Base-by-base conservation (phyloP, 768 basidiomycete genomes). In the Kwoniella sp. region DNA sequence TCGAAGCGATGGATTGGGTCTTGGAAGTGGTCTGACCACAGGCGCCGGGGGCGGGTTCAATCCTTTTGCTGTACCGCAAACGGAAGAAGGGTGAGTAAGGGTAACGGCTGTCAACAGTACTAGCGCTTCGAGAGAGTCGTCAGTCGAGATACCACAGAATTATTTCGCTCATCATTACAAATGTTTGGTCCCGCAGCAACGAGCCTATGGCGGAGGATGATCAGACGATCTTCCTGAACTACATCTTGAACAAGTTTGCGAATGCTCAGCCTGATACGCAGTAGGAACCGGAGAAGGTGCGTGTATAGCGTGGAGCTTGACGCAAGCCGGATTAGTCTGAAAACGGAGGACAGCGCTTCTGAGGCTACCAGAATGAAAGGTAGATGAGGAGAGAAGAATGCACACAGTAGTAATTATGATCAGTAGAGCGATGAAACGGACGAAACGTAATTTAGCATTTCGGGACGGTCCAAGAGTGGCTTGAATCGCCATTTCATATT, bases 41-140 rank as follows among this genome's bases (percentile, higher is more conserved):
- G 59, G 47, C 12, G 48, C 48, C 17, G 30, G 30, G 13, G 59
- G 48, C 23, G 56, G 58, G 4, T 80, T 80, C 70, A 81, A 81
- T 59, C 79, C 79, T 3, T 81, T 81, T 59, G 78, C 78, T 4
- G 54, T 81, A 37, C 70, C 78, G 4, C 79, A 81, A 47, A 73
- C 71, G 37, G 72, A 73, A 41, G 70, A 72, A 26, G 69, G 70
- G 73, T 70, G 67, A 75, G 74, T 71, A 29, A 23, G 22, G 17
- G 20, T 15, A 17, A 4, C 59, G 47, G 5, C 23, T 48, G 5
- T 48, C 20, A 4, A 5, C 2, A 34, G 13, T 1, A 28, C 8
- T 55, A 28, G 1, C 55, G 20, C 2, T 22, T 8, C n/a, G n/a
- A n/a, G n/a, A n/a, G n/a, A n/a, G n/a, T n/a, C n/a, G n/a, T n/a